Percentiles rank a stretch among this genome's conserved stretches.
Conservation (phyloP, 106 monocot species). For the Alisma plantagoaquatica region DNA sequence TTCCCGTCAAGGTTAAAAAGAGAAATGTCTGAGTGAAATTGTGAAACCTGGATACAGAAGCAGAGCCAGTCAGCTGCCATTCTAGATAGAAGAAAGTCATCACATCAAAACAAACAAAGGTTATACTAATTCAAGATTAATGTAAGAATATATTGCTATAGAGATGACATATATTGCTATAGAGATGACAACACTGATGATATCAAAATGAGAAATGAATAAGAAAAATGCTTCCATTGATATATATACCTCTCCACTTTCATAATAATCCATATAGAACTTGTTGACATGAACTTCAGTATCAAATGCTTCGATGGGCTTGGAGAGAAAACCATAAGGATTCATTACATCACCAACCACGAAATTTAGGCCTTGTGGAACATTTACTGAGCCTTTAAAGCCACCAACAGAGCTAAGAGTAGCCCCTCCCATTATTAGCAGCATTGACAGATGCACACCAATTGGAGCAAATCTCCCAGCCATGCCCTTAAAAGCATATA, state of each 20-base stretch:
- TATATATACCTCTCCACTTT: conserved; percentile 67
- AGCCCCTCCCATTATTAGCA: conserved; percentile 85
- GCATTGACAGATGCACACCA: conserved; percentile 89
- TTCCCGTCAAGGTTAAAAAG: conserved; percentile 63
- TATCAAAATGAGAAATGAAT: too few species aligned
- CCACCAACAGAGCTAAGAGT: conserved; percentile 83
- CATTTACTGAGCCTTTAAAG: conserved; percentile 77
- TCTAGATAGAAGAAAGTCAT: background rate
- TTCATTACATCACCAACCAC: conserved; percentile 86
- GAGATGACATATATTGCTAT: too few species aligned
- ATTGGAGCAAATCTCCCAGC: conserved; percentile 93
- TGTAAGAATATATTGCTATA: too few species aligned
- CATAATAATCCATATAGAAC: conserved; percentile 96
- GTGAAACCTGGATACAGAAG: conserved; percentile 86
- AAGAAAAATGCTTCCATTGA: background rate
- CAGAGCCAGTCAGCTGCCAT: too few species aligned
- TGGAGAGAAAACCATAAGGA: conserved; percentile 75
- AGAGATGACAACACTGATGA: too few species aligned
- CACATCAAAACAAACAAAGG: background rate
- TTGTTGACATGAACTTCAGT: conserved; percentile 95
- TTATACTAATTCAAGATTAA: background rate
- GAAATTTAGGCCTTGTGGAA: conserved; percentile 93
- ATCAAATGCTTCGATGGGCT: conserved; percentile 41
- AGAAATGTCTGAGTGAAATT: conserved; percentile 83
- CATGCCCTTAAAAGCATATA: conserved; percentile 93